Evolutionary conservation across 768 basidiomycete species (phyloP), one percentile per base, ranked within the genome.

Genomic region (Phlegmacium glaucopus): DNA sequence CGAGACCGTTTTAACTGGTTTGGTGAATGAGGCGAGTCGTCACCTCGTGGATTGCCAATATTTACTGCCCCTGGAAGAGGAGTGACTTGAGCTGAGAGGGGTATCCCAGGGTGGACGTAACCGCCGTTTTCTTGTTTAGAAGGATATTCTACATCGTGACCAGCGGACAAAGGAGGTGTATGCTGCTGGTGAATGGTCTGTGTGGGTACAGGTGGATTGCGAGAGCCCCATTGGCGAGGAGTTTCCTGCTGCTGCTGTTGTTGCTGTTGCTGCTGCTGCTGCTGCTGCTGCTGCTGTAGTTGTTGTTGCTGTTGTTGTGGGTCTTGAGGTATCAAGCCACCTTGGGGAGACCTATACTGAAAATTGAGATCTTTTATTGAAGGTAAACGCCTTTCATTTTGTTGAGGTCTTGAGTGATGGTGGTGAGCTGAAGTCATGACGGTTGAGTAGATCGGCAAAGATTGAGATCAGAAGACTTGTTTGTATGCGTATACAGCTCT

Each of bases 351-450:
- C 12, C 60, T 60, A 49, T 59, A 61, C 43, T 54, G 55, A 64
- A 88, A 86, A 61, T 85, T 83, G 61, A 89, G 74, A 60, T 85
- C 83, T 68, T 80, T 87, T 62, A 88, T 75, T 15, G 85, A 85
- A 0, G 86, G 86, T 4, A 87, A 75, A 32, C 83, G 82, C 66
- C 72, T 58, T 46, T 59, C 47, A 52, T 65, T 69, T 39, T 54
- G 51, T 29, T 69, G 57, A 6, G 68, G 67, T 15, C 66, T 66
- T 26, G 63, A 51, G 45, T 56, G 52, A 50, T 55, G 55, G 36
- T 56, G 56, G 55, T 63, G 59, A 48, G 59, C 48, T 45, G 61
- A 61, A 54, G 61, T 58, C 60, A 63, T 61, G 51, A 52, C 49
- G 54, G 52, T 47, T 48, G 43, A 45, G 54, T 61, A 58, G 59